phyloP scores from a whole-genome alignment of 2,329 filamentous ascomycete genomes.

The Rhynchosporium graminicola region DNA sequence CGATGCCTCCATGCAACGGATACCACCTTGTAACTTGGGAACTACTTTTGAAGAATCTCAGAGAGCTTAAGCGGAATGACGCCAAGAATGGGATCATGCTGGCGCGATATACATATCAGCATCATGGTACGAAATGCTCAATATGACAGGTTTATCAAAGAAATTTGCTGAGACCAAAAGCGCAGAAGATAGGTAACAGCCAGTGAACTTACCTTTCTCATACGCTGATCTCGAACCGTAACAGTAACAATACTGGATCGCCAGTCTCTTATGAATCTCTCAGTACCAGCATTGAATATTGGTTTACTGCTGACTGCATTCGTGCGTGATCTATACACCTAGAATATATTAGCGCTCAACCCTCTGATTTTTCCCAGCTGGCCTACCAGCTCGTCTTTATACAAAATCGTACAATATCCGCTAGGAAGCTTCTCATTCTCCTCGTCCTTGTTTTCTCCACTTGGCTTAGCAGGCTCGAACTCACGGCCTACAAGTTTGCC shows the following conservation, averaged over 20 bases:
- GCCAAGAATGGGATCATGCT: constrained; percentile 93
- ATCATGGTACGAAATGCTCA: not conserved
- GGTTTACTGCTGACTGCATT: constrained; percentile 94
- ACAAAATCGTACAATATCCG: constrained; percentile 88
- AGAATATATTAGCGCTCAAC: constrained; percentile 25
- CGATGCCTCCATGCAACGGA: constrained; percentile 90
- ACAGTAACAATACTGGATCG: constrained; percentile 82
- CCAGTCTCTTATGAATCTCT: constrained; percentile 93
- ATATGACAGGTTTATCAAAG: not conserved
- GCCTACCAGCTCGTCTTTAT: constrained; percentile 78
- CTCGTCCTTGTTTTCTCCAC: constrained; percentile 85
- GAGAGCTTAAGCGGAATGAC: constrained; percentile 86
- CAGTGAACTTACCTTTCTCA: constrained; percentile 53
- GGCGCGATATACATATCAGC: not conserved
- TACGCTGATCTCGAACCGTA: constrained; percentile 82
- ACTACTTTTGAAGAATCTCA: constrained; percentile 83
- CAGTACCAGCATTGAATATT: constrained; percentile 95
- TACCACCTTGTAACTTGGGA: constrained; percentile 88
- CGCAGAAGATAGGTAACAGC: not conserved
- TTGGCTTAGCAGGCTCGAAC: constrained; percentile 83
- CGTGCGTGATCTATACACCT: constrained; percentile 86
- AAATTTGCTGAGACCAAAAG: not conserved
- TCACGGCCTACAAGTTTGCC: constrained; percentile 82
- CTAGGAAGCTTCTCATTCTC: constrained; percentile 77
- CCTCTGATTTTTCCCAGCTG: not conserved